phyloP scores from a whole-genome alignment of 805 yeast genomes.

The Schwanniomyces occidentalis region DNA sequence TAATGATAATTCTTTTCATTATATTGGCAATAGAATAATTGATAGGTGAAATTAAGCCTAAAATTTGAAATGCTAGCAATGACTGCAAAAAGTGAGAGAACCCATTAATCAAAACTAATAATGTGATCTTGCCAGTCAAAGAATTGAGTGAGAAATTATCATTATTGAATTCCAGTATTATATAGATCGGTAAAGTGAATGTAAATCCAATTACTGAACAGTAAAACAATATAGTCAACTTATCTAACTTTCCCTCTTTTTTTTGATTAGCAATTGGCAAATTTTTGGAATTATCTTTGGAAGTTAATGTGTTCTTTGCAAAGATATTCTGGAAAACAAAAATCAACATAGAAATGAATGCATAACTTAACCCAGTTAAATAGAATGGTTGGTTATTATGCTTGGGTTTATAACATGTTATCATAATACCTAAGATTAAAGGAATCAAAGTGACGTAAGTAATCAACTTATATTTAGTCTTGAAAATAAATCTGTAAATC shows the following conservation, averaged over 20 bases:
- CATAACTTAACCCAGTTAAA: slow-evolving; percentile 46
- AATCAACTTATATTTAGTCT: slow-evolving; percentile 53
- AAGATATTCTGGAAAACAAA: slow-evolving; percentile 79
- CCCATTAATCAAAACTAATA: slow-evolving; percentile 60
- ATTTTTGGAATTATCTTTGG: slow-evolving; percentile 27
- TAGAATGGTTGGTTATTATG: slow-evolving; percentile 26
- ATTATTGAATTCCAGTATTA: slow-evolving; percentile 51
- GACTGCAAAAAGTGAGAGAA: slow-evolving; percentile 70
- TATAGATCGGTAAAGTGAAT: slow-evolving; percentile 66
- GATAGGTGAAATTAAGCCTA: slow-evolving; percentile 72
- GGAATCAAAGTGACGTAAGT: slow-evolving; percentile 84
- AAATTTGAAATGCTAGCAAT: slow-evolving; percentile 70
- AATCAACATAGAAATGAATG: slow-evolving; percentile 59
- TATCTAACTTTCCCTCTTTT: slow-evolving; percentile 53
- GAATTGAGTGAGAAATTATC: slow-evolving; percentile 30
- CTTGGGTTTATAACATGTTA: slow-evolving; percentile 61
- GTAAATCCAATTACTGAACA: slow-evolving; percentile 70
- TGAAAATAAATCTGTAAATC: slow-evolving; percentile 66
- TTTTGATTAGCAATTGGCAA: slow-evolving; percentile 19
- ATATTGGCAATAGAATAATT: slow-evolving; percentile 80
- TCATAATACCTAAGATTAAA: slow-evolving; percentile 79
- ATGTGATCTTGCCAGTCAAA: slow-evolving; percentile 28
- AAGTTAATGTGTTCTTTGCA: slow-evolving; percentile 71
- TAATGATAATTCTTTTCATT: slow-evolving; percentile 70
- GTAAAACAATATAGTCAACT: slow-evolving; percentile 67